Evolutionary conservation across 2,329 filamentous ascomycete species (phyloP).

Genomic region (Herpotrichia juniperi): DNA sequence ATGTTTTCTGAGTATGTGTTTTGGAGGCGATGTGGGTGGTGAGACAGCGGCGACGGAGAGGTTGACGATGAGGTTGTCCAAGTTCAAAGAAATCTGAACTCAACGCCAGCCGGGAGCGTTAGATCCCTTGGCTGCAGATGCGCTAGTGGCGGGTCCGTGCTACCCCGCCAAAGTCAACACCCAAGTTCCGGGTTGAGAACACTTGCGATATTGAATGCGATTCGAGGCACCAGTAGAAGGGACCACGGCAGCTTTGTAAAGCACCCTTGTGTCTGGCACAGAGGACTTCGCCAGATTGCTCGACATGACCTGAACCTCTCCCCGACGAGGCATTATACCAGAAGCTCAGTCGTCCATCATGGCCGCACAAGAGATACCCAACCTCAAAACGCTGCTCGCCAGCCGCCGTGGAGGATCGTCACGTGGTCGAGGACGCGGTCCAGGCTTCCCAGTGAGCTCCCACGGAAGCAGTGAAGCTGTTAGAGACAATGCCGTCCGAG

Average conservation of each 20-base stretch:
- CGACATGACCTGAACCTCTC: no score
- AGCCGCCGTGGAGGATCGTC: constrained; percentile 54
- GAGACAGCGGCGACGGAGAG: constrained; percentile 10
- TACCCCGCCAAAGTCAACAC: no score
- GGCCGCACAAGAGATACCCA: constrained; percentile 78
- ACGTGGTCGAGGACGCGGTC: constrained; percentile 55
- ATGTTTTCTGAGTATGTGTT: constrained; percentile 22
- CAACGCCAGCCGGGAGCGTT: constrained; percentile 16
- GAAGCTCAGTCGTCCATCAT: constrained; percentile 52
- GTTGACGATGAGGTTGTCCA: constrained; percentile 1
- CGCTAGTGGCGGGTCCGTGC: no score
- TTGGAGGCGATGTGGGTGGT: constrained; percentile 5
- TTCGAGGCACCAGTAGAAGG: no score
- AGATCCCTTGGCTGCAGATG: no score
- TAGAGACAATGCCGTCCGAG: constrained; percentile 80
- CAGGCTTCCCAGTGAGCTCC: constrained; percentile 24
- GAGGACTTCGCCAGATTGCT: constrained; percentile 30
- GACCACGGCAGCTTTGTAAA: no score
- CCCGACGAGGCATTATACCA: no score
- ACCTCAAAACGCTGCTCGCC: constrained; percentile 68
- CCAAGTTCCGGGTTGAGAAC: no score
- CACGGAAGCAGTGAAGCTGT: constrained; percentile 41
- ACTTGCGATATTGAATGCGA: no score
- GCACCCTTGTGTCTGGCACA: no score
- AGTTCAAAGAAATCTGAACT: constrained; percentile 38